Base-by-base conservation (phyloP, 1,284 basidiomycete genomes). In the Rhodotorula glutinis region DNA sequence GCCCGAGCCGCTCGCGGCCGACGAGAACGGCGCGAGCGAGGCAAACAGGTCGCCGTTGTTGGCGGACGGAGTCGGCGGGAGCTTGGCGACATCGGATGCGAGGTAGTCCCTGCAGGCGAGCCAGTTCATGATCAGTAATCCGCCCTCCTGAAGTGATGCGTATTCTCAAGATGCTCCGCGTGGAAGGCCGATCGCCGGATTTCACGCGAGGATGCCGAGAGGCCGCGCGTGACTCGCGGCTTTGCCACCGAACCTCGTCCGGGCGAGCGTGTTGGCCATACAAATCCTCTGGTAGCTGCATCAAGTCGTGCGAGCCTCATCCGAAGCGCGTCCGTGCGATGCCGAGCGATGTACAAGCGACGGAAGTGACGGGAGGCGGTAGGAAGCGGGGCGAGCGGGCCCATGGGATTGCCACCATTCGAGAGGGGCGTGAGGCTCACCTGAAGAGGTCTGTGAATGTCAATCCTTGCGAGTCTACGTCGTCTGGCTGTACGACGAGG, bases 91-190 rank as follows among this genome's bases (percentile, higher is more conserved):
- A 56, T 72, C 70, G 47, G 70, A 60, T 0, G 64, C 70, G 47
- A 72, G 65, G 57, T 72, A 72, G 59, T 67, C 59, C 17, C 70
- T 71, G 67, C 38, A 19, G 10, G n/a, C n/a, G n/a, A n/a, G n/a
- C n/a, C n/a, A n/a, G n/a, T n/a, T n/a, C n/a, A n/a, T n/a, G 49
- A 10, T 29, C 23, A 27, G 13, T 29, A 16, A n/a, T n/a, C n/a
- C n/a, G n/a, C n/a, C n/a, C n/a, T n/a, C n/a, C n/a, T n/a, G n/a
- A n/a, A n/a, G n/a, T n/a, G n/a, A n/a, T n/a, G n/a, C n/a, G n/a
- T n/a, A n/a, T n/a, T n/a, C n/a, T n/a, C n/a, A n/a, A n/a, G n/a
- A n/a, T n/a, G n/a, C n/a, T n/a, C n/a, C 4, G 21, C 4, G 21
- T n/a, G 33, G 40, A n/a, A 30, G 11, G 41, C 53, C 62, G 41